A percentile compares a stretch with the other conserved stretches of the same genome.
Evolutionary conservation across 345 rosid genomes (phyloP).

Genomic region (Syzygium oleosum): DNA sequence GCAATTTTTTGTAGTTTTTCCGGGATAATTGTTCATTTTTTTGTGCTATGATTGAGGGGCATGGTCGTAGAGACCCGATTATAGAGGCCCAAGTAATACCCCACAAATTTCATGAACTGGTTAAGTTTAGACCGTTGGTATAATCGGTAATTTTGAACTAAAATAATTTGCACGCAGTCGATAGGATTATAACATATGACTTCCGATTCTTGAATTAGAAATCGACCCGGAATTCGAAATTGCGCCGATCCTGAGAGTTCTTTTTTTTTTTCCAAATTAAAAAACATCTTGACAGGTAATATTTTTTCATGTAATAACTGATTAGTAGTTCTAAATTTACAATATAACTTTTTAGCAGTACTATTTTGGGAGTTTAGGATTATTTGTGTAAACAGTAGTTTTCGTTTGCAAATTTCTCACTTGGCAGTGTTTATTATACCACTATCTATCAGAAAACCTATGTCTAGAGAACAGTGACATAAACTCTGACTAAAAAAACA

Average conservation of each 20-base stretch:
- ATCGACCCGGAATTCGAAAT: background rate
- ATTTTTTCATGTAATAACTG: background rate
- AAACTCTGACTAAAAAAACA: background rate
- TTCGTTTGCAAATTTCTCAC: background rate
- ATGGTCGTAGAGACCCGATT: background rate
- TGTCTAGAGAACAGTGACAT: background rate
- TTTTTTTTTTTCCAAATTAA: background rate
- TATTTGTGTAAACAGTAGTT: background rate
- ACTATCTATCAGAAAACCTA: background rate
- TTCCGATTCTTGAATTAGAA: background rate
- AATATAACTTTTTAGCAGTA: background rate
- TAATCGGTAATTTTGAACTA: background rate
- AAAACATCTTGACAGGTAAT: background rate
- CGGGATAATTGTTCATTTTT: background rate
- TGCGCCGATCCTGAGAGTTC: background rate
- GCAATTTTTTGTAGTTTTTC: background rate
- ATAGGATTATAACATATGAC: background rate
- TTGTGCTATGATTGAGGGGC: background rate
- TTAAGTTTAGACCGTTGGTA: background rate
- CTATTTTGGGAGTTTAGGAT: background rate
- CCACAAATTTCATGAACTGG: background rate
- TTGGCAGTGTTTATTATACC: background rate
- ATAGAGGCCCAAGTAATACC: background rate
- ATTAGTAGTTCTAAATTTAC: background rate
- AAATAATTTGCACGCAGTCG: background rate